Percentiles rank a stretch among this genome's conserved stretches.
Conservation (phyloP, 768 basidiomycete genomes). For the Tylopilus felleus region DNA sequence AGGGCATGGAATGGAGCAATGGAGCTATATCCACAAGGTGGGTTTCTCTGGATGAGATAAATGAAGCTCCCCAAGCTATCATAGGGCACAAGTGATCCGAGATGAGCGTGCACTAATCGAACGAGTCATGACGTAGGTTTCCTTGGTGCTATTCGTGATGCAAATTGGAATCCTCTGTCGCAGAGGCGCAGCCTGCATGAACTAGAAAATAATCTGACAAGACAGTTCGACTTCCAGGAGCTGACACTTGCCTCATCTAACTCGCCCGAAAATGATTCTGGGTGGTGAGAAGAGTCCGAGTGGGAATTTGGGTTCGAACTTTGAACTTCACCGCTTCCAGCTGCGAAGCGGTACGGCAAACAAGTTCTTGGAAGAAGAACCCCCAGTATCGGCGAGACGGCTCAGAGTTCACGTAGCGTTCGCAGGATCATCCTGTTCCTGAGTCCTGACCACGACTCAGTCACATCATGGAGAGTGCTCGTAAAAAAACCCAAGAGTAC, state of each 20-base stretch:
- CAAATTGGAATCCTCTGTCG: background rate
- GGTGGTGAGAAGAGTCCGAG: background rate
- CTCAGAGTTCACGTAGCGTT: background rate
- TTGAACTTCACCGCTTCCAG: background rate
- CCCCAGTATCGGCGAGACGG: background rate
- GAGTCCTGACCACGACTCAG: background rate
- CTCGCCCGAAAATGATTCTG: background rate
- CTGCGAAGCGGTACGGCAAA: background rate
- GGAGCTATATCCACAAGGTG: slow-evolving; percentile 5
- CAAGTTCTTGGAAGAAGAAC: background rate
- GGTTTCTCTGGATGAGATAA: background rate
- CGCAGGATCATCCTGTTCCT: background rate
- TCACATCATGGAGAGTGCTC: background rate
- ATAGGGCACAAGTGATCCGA: background rate
- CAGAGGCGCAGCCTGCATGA: background rate
- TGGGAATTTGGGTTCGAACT: background rate
- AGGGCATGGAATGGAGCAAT: slow-evolving; percentile 7
- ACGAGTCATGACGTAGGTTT: slow-evolving; percentile 4
- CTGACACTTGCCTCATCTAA: background rate
- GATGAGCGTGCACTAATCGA: background rate
- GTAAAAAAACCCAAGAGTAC: background rate
- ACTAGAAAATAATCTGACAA: background rate
- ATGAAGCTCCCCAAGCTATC: background rate
- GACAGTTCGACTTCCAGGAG: background rate
- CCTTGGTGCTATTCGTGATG: background rate